Evolutionary conservation across 495 filamentous ascomycete genomes (phyloP).

Genomic region (Neurospora sp.): DNA sequence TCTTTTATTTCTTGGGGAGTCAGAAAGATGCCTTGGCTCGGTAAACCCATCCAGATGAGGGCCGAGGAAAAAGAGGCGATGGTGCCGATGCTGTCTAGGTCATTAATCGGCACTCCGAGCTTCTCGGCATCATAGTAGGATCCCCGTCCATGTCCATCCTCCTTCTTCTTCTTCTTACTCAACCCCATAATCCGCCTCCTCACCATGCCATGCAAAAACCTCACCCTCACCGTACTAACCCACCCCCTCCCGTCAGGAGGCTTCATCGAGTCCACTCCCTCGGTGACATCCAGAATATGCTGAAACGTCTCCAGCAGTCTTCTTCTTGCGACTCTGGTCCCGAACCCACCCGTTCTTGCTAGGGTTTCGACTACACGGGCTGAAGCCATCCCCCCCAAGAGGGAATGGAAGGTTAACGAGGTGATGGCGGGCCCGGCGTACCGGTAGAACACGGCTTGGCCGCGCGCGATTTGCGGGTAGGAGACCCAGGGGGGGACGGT

Average conservation of each 20-base stretch:
- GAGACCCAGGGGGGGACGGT: constrained; percentile 71
- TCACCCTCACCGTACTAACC: constrained; percentile 59
- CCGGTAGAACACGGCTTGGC: constrained; percentile 60
- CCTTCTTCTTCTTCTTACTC: not conserved
- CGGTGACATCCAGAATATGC: constrained; percentile 62
- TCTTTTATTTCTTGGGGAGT: constrained; percentile 52
- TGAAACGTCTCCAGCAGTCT: constrained; percentile 69
- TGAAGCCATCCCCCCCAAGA: constrained; percentile 57
- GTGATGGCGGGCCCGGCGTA: constrained; percentile 58
- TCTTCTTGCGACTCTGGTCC: constrained; percentile 53
- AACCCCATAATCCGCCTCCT: constrained; percentile 32
- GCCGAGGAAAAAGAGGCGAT: constrained; percentile 58
- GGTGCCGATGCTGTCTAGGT: constrained; percentile 63
- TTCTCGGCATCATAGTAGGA: constrained; percentile 41
- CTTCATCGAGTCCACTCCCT: constrained; percentile 52
- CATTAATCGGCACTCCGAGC: constrained; percentile 61
- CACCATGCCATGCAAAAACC: constrained; percentile 64
- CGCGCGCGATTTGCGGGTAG: constrained; percentile 66
- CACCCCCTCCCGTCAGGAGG: constrained; percentile 61
- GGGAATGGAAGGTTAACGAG: constrained; percentile 51
- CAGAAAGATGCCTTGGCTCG: constrained; percentile 61
- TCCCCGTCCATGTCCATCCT: not conserved
- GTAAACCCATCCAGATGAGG: constrained; percentile 58
- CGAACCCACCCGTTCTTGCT: constrained; percentile 69
- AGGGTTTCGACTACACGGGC: constrained; percentile 63